Percentiles rank a stretch among this genome's conserved stretches.
These are phyloP conservation scores for Danielozyma ontarioensis DNA, from an alignment of 805 yeast genomes.

Conservation along the genomic window DNA sequence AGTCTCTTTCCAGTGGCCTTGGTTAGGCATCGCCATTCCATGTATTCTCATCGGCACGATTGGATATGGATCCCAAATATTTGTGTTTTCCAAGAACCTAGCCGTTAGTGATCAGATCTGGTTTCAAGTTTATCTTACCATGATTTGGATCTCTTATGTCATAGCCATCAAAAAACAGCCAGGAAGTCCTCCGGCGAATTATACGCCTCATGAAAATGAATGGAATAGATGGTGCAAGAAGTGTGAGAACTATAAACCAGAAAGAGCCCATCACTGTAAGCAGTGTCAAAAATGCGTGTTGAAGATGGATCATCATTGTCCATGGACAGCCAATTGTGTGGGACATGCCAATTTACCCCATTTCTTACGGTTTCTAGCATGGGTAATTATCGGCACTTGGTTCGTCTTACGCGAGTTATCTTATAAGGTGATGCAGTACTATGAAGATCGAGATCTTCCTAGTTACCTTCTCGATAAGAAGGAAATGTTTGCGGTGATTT, in stretches of 20 bases:
- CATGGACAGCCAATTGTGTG: constrained; percentile 91
- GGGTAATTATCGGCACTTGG: constrained; percentile 54
- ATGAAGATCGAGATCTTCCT: constrained; percentile 48
- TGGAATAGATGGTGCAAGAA: constrained; percentile 72
- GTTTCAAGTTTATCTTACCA: constrained; percentile 43
- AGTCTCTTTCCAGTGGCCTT: constrained; percentile 44
- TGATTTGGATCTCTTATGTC: constrained; percentile 71
- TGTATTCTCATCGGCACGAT: constrained; percentile 47
- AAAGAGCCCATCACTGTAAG: constrained; percentile 81
- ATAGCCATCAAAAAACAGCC: constrained; percentile 65
- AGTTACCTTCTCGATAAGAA: constrained; percentile 46
- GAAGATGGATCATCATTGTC: constrained; percentile 89
- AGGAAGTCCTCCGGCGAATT: constrained; percentile 58
- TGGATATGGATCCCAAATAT: constrained; percentile 60
- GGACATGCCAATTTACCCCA: constrained; percentile 77
- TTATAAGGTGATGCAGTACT: constrained; percentile 39
- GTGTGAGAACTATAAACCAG: constrained; percentile 73
- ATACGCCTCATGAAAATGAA: constrained; percentile 37
- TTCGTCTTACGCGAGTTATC: constrained; percentile 41
- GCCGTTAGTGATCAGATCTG: constrained; percentile 33
- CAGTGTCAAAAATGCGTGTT: constrained; percentile 71
- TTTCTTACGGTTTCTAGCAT: constrained; percentile 67
- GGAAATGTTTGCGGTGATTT: constrained; percentile 51
- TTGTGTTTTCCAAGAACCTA: constrained; percentile 46
- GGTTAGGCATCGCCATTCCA: constrained; percentile 60